Conservation (phyloP, 2,329 filamentous ascomycete genomes). For the Colletotrichum filicis region DNA sequence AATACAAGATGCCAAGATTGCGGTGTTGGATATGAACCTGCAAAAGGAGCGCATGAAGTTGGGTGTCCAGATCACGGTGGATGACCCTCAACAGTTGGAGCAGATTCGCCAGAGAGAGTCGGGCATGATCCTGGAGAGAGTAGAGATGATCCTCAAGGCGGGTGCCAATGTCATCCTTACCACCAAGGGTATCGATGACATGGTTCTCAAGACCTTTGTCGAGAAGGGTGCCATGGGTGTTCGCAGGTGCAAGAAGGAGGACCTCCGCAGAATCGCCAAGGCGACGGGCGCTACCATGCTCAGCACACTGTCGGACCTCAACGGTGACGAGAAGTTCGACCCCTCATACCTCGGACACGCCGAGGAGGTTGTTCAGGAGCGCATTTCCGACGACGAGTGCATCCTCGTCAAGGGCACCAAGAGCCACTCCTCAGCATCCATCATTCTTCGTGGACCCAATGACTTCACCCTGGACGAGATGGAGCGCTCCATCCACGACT, state of each 20-base stretch:
- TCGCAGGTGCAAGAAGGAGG: slow-evolving; percentile 97
- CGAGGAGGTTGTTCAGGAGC: slow-evolving; percentile 97
- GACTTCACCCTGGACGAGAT: slow-evolving; percentile 98
- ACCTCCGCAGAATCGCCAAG: slow-evolving; percentile 93
- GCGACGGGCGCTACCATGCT: slow-evolving; percentile 94
- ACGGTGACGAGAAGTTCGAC: slow-evolving; percentile 97
- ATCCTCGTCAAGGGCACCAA: slow-evolving; percentile 97
- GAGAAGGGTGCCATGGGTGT: slow-evolving; percentile 97
- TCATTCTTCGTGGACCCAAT: slow-evolving; percentile 95
- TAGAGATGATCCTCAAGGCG: slow-evolving; percentile 97
- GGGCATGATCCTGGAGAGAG: slow-evolving; percentile 90
- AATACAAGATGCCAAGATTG: slow-evolving; percentile 94
- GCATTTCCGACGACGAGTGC: slow-evolving; percentile 98
- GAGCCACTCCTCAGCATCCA: slow-evolving; percentile 90
- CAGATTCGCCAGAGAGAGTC: slow-evolving; percentile 95
- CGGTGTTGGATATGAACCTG: slow-evolving; percentile 95
- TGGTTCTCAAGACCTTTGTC: slow-evolving; percentile 93
- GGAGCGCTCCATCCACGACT: slow-evolving; percentile 98
- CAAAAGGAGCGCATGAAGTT: slow-evolving; percentile 99
- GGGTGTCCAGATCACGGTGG: slow-evolving; percentile 97
- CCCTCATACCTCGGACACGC: slow-evolving; percentile 88
- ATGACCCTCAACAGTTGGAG: slow-evolving; percentile 96
- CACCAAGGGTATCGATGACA: slow-evolving; percentile 97
- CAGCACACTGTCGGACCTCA: slow-evolving; percentile 93
- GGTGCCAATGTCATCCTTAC: slow-evolving; percentile 97